Conservation (phyloP, 371 early-diverging fungal species). For the Rhizopus sp. region DNA sequence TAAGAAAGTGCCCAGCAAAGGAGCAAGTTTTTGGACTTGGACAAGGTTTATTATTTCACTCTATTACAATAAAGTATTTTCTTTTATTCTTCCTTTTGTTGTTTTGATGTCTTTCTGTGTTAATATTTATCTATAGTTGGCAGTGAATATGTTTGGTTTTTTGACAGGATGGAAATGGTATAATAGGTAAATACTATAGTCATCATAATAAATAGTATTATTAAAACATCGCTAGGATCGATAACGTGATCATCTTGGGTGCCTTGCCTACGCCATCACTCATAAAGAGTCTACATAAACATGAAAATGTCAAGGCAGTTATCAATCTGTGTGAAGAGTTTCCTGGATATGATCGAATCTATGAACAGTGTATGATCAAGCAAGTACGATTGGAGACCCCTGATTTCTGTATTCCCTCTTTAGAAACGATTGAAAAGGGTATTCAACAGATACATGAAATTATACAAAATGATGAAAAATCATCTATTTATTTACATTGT, state of each 20-base stretch:
- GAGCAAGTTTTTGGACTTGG: conserved; percentile 33
- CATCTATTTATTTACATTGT: conserved; percentile 43
- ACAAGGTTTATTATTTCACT: conserved; percentile 39
- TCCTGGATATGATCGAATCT: conserved; percentile 42
- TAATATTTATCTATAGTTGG: conserved; percentile 20
- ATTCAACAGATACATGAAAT: conserved; percentile 22
- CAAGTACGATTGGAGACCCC: conserved; percentile 43
- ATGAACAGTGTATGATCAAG: conserved; percentile 27
- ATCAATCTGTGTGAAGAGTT: conserved; percentile 51
- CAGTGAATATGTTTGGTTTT: conserved; percentile 45
- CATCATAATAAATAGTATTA: background rate
- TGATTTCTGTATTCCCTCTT: conserved; percentile 41
- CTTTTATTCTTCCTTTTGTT: background rate
- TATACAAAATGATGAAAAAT: conserved; percentile 16
- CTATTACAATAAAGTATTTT: conserved; percentile 44
- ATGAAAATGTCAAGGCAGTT: conserved; percentile 30
- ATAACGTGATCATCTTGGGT: conserved; percentile 36
- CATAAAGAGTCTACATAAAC: conserved; percentile 30
- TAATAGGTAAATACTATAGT: conserved; percentile 30
- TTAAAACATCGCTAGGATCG: conserved; percentile 25
- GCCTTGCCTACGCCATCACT: conserved; percentile 49
- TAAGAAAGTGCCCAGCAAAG: conserved; percentile 29
- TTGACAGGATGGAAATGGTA: conserved; percentile 51
- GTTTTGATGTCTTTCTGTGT: background rate
- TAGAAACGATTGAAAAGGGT: conserved; percentile 31